Evolutionary conservation across 768 basidiomycete genomes (phyloP), one percentile per base, ranked within the genome.

Genomic region (Epithele typhae): DNA sequence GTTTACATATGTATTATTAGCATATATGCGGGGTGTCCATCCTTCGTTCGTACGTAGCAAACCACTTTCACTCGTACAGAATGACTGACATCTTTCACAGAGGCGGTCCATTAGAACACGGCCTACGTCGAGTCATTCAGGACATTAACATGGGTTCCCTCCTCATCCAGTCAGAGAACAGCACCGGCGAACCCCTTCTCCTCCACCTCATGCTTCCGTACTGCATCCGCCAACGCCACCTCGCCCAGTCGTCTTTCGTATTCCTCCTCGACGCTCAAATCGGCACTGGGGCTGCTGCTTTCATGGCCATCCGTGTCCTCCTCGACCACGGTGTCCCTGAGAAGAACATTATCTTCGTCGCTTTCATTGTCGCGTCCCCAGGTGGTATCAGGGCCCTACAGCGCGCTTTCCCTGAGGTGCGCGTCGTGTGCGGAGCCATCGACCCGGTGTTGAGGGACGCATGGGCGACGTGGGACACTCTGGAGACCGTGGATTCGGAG

Each of bases 261-360:
- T 87, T 96, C 62, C 65, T 99, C 10, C 74, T 97, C 34, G 95
- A 97, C 60, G 86, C 89, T 15, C 25, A 95, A 84, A 92, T 98
- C 62, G 92, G 91, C 5, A 97, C 95, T 0, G 95, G 85, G 4
- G 93, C 94, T 0, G 82, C 90, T 3, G 84, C 85, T 17, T 88
- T 97, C 64, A 97, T 98, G 95, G 86, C 93, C 0, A 89, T 99
- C 51, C 86, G 95, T 23, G 79, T 95, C 10, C 70, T 97, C 9
- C 75, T 98, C 15, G 95, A 99, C 61, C 95, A 99, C 55, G 92
- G 95, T 11, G 83, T 95, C 15, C 77, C 64, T 45, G 79, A 92
- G 63, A 81, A 86, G 49, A 82, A 79, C 57, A 94, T 96, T 54
- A 81, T 96, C 46, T 94, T 94, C 59, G 79, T 93, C 12, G 85